A percentile compares a stretch with the other conserved stretches of the same genome.
Conservation (phyloP, 345 rosid species). For the Corchorus capsularis region DNA sequence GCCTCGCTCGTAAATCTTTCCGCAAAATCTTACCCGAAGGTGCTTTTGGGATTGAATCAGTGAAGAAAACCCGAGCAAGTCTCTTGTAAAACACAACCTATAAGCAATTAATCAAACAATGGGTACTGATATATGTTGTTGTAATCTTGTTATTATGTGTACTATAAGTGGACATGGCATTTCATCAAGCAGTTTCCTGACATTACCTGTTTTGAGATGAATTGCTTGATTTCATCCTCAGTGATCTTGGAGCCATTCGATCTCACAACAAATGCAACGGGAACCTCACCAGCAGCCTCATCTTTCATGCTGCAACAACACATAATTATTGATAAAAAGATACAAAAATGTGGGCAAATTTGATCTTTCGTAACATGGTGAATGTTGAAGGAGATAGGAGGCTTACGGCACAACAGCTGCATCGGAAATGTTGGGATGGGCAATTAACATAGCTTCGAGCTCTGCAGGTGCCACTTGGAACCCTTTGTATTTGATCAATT, state of each 20-base stretch:
- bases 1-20: slow-evolving; percentile 63
- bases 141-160: too few species aligned
- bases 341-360: neutral
- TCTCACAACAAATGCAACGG: slow-evolving; percentile 73
- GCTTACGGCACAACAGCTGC: slow-evolving; percentile 74
- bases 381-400: neutral
- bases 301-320: slow-evolving; percentile 66
- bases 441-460: slow-evolving; percentile 57
- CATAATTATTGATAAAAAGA: neutral
- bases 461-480: slow-evolving; percentile 78
- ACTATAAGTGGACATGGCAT: neutral
- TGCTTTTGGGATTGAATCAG: slow-evolving; percentile 71
- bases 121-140: neutral
- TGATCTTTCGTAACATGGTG: neutral
- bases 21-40: slow-evolving; percentile 87
- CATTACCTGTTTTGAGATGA: slow-evolving; percentile 72
- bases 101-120: neutral
- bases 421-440: slow-evolving; percentile 53
- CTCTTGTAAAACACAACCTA: slow-evolving; percentile 92
- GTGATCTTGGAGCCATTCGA: slow-evolving; percentile 59
- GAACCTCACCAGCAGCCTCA: slow-evolving; percentile 82
- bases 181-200: neutral
- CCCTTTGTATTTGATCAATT: slow-evolving; percentile 65
- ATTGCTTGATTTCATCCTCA: slow-evolving; percentile 74
- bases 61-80: slow-evolving; percentile 62